Percentiles rank a stretch among this genome's conserved stretches.
phyloP scores from a whole-genome alignment of 495 filamentous ascomycete genomes.

The Xylaria curta region DNA sequence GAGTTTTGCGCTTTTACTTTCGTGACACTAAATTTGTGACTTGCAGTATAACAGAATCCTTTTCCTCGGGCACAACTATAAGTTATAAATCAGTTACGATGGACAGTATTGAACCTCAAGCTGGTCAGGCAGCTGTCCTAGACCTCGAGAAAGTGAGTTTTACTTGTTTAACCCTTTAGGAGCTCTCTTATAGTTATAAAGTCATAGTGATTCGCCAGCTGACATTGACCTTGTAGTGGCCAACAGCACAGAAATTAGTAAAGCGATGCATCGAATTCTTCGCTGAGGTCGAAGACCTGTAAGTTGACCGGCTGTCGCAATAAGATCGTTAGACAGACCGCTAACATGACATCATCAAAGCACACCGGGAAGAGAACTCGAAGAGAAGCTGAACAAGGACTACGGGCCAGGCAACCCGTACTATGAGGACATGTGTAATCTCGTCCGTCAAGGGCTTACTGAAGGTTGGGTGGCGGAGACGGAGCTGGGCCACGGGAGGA shows the following conservation, averaged over 20 bases:
- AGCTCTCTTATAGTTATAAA: background rate
- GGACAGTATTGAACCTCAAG: background rate
- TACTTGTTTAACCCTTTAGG: background rate
- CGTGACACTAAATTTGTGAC: background rate
- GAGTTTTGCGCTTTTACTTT: background rate
- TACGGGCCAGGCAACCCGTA: conserved; percentile 51
- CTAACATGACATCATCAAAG: conserved; percentile 32
- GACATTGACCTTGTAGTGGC: conserved; percentile 28
- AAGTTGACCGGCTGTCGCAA: conserved; percentile 14
- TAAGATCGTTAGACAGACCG: background rate
- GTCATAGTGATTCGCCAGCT: background rate
- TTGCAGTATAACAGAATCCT: background rate
- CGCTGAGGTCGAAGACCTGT: conserved; percentile 51
- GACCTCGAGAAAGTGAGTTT: conserved; percentile 20
- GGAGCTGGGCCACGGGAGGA: conserved; percentile 44
- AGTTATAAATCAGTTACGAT: background rate
- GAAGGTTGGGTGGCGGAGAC: conserved; percentile 56
- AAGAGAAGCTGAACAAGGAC: conserved; percentile 47
- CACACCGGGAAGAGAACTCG: conserved; percentile 52
- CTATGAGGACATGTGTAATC: conserved; percentile 51
- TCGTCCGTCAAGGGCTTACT: conserved; percentile 46
- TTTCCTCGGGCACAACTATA: background rate
- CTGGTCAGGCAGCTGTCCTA: conserved; percentile 20
- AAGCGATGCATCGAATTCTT: conserved; percentile 48
- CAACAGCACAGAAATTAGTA: conserved; percentile 49